These are phyloP conservation scores for Mycena albidolilacea DNA, from an alignment of 768 basidiomycete genomes.

Conservation along the genomic window DNA sequence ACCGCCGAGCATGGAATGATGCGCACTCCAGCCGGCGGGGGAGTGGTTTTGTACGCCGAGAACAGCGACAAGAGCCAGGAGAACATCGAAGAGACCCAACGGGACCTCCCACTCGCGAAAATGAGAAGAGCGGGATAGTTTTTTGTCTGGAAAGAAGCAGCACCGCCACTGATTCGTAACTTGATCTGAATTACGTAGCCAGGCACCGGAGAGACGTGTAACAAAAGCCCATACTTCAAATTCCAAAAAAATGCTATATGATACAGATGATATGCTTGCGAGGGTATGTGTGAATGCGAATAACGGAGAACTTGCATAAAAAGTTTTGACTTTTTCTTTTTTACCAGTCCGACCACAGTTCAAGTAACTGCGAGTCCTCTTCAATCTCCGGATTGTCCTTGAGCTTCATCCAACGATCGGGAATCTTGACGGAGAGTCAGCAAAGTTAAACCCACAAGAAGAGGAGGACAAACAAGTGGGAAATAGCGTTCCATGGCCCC, in stretches of 20 bases:
- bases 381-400: constrained; percentile 76
- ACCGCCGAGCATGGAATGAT: constrained; percentile 3
- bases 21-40: neutral
- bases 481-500: constrained; percentile 94
- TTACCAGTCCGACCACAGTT: constrained; percentile 78
- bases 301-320: constrained; percentile 3
- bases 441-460: neutral
- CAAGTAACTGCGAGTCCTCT: constrained; percentile 74
- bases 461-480: constrained; percentile 71
- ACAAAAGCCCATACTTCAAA: neutral
- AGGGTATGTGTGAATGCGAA: constrained; percentile 18
- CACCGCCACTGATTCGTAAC: constrained; percentile 52
- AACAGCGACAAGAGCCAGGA: neutral
- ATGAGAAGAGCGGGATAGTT: neutral
- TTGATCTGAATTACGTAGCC: no score
- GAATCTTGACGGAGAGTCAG: constrained; percentile 66
- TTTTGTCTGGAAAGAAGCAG: neutral
- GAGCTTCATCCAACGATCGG: constrained; percentile 94
- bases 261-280: constrained; percentile 16
- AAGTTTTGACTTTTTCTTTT: neutral
- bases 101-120: neutral
- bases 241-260: constrained; percentile 4
- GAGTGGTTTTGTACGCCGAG: neutral
- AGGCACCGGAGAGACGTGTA: no score
- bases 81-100: neutral